Evolutionary conservation across 2,329 filamentous ascomycete species (phyloP).

Genomic region (Trematosphaeria pertusa): DNA sequence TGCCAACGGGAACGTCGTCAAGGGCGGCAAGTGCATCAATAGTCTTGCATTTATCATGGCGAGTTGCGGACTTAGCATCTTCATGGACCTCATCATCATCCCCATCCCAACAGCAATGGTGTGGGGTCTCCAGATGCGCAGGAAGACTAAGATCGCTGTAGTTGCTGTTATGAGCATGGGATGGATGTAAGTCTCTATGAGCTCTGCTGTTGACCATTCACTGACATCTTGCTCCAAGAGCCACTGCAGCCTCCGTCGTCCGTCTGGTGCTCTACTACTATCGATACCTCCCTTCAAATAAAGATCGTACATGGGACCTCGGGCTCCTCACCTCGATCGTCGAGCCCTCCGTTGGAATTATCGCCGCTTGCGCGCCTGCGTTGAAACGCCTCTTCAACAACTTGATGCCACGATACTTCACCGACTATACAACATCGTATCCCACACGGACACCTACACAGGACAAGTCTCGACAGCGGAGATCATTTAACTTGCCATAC

Average conservation of each 20-base stretch:
- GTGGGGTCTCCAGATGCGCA: constrained; percentile 52
- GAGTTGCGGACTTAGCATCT: constrained; percentile 43
- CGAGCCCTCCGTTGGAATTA: constrained; percentile 56
- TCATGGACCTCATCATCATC: constrained; percentile 51
- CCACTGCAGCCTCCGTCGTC: constrained; percentile 42
- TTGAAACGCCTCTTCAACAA: constrained; percentile 55
- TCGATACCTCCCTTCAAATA: constrained; percentile 43
- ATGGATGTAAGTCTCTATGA: constrained; percentile 36
- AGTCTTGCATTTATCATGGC: constrained; percentile 41
- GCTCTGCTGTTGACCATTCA: background rate
- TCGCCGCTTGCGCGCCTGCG: constrained; percentile 62
- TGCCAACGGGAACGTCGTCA: constrained; percentile 31
- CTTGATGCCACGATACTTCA: constrained; percentile 40
- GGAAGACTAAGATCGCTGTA: constrained; percentile 43
- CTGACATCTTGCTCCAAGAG: constrained; percentile 18
- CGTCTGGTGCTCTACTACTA: constrained; percentile 52
- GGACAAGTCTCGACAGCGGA: constrained; percentile 8
- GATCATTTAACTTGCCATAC: constrained; percentile 8
- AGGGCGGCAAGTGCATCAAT: constrained; percentile 43
- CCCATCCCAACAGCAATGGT: constrained; percentile 52
- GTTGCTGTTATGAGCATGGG: constrained; percentile 44
- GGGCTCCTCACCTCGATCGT: constrained; percentile 47
- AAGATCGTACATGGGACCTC: constrained; percentile 45
- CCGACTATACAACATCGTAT: constrained; percentile 26
- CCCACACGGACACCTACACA: constrained; percentile 8